Percentiles rank a stretch among this genome's conserved stretches.
phyloP scores from a whole-genome alignment of 192 early-diverging fungal species.

The Bifiguratus adelaidae region DNA sequence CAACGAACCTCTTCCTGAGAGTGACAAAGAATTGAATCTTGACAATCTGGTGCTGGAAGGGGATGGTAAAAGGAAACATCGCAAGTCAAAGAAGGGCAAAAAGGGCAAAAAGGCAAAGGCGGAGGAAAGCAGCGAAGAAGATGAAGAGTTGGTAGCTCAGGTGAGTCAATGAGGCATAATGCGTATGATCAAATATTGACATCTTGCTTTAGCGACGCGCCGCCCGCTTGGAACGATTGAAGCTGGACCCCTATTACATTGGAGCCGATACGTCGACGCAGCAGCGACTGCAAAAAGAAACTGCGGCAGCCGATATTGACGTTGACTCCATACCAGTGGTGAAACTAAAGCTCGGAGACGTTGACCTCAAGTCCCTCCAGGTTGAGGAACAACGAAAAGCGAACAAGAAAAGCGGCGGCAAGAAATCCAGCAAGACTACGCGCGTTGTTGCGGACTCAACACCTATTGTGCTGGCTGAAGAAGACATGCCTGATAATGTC shows the following conservation, averaged over 20 bases:
- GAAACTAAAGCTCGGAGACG: conserved; percentile 48
- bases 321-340: conserved; percentile 81
- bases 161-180: conserved; percentile 14
- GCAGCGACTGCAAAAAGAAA: conserved; percentile 15
- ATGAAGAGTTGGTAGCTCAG: conserved; percentile 22
- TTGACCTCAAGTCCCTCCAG: no score
- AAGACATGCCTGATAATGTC: conserved; percentile 51
- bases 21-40: conserved; percentile 11
- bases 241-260: conserved; percentile 62
- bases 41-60: conserved; percentile 5
- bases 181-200: no score
- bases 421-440: conserved; percentile 17
- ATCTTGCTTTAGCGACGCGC: conserved; percentile 24
- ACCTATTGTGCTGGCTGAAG: conserved; percentile 38
- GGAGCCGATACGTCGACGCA: conserved; percentile 26
- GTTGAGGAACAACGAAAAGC: no score
- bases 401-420: no score
- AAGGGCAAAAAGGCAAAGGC: conserved; percentile 9
- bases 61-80: conserved; percentile 3
- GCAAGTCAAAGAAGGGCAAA: conserved; percentile 1
- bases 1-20: conserved; percentile 50
- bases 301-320: conserved; percentile 54
- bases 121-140: conserved; percentile 28
- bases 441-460: conserved; percentile 9
- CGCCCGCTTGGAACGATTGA: conserved; percentile 31